Conservation (phyloP, 1,284 basidiomycete species). For the Anthracocystis panici-leucophaei region DNA sequence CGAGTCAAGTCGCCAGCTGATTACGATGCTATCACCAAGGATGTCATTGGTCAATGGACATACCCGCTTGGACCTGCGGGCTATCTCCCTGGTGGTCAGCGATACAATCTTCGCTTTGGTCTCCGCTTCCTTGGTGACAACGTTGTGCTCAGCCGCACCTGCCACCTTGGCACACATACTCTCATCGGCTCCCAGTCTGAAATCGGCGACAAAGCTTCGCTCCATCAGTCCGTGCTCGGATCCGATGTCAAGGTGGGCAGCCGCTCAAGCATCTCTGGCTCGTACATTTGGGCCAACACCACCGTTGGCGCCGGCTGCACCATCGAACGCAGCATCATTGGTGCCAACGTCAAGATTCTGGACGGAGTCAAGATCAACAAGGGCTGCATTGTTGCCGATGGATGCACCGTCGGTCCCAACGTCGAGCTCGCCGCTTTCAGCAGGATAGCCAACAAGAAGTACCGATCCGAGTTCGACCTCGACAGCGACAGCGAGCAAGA, state of each 20-base stretch:
- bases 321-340: constrained; percentile 77
- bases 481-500: constrained; percentile 50
- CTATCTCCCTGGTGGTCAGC: constrained; percentile 80
- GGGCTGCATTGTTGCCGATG: constrained; percentile 67
- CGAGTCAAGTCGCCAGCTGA: constrained; percentile 59
- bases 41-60: constrained; percentile 90
- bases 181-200: constrained; percentile 50
- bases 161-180: constrained; percentile 46
- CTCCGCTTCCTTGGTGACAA: constrained; percentile 55
- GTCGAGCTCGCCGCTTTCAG: constrained; percentile 80
- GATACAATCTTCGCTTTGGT: constrained; percentile 44
- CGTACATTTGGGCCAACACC: constrained; percentile 60
- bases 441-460: constrained; percentile 75
- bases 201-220: constrained; percentile 74
- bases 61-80: constrained; percentile 95
- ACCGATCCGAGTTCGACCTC: constrained; percentile 45
- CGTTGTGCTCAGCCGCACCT: constrained; percentile 49
- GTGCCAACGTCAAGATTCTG: constrained; percentile 79
- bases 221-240: constrained; percentile 82
- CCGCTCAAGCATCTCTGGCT: constrained; percentile 39
- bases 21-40: constrained; percentile 73
- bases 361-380: constrained; percentile 76
- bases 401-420: constrained; percentile 65
- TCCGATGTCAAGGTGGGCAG: constrained; percentile 77
- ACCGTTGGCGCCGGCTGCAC: constrained; percentile 77